These are phyloP conservation scores for Lipomyces sp. DNA, from an alignment of 805 yeast species.

Conservation along the genomic window DNA sequence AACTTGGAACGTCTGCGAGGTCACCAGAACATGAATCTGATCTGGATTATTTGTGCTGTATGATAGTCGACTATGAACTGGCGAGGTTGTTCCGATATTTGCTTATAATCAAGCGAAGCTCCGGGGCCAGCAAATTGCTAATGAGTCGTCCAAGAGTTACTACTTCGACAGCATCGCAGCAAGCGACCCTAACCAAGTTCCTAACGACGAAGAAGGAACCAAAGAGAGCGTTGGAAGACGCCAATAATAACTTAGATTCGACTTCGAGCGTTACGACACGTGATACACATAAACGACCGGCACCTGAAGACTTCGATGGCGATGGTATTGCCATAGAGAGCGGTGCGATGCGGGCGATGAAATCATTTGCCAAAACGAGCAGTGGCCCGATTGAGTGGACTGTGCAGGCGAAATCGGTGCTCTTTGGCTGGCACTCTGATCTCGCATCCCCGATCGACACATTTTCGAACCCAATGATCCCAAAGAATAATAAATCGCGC, in stretches of 20 bases:
- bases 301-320: neutral
- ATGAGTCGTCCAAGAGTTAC: neutral
- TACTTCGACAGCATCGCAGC: neutral
- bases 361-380: neutral
- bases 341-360: neutral
- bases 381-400: slow-evolving; percentile 13
- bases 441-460: neutral
- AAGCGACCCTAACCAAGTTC: neutral
- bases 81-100: neutral
- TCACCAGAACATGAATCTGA: neutral
- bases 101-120: neutral
- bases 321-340: neutral
- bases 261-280: neutral
- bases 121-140: neutral
- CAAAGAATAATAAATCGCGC: slow-evolving; percentile 1
- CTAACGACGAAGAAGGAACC: neutral
- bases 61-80: neutral
- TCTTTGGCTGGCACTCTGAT: slow-evolving; percentile 15
- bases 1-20: neutral
- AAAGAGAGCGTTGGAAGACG: neutral
- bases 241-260: neutral
- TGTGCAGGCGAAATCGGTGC: slow-evolving; percentile 20
- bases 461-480: neutral
- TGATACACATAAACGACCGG: neutral
- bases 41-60: neutral